Evolutionary conservation across 164 flowering plant genomes (phyloP).

Genomic region (Umbilicus rupestris): DNA sequence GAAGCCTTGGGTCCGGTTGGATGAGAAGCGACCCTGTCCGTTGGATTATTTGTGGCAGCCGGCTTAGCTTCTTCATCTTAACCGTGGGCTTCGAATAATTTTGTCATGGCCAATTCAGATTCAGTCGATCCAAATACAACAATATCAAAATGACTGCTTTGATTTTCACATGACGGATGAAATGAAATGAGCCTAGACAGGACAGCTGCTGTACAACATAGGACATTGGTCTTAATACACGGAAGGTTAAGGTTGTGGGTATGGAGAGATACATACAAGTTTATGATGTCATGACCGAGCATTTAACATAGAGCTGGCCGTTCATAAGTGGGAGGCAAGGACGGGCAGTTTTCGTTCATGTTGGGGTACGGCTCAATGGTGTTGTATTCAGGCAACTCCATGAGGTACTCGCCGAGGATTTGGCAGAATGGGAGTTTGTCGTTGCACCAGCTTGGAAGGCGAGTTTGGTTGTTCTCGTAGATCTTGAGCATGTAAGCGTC

Average conservation of each 20-base stretch:
- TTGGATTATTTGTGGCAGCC: slow-evolving; percentile 7
- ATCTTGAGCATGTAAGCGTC: slow-evolving; percentile 92
- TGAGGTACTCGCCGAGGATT: slow-evolving; percentile 85
- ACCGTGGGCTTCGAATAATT: no score
- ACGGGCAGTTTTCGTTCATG: slow-evolving; percentile 96
- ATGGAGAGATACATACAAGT: neutral
- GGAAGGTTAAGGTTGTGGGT: neutral
- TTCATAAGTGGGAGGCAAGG: slow-evolving; percentile 76
- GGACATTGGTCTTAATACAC: neutral
- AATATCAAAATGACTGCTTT: no score
- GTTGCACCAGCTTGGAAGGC: slow-evolving; percentile 86
- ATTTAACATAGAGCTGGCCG: slow-evolving; percentile 62
- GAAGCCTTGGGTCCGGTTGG: slow-evolving; percentile 9
- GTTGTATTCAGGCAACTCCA: slow-evolving; percentile 90
- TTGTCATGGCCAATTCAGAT: no score
- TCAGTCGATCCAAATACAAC: no score
- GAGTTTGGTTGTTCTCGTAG: slow-evolving; percentile 74
- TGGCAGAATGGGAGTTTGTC: slow-evolving; percentile 73
- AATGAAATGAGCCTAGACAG: no score
- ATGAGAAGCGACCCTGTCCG: slow-evolving; percentile 8
- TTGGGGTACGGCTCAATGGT: slow-evolving; percentile 76
- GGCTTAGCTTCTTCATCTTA: no score
- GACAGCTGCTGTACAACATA: neutral
- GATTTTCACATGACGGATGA: no score
- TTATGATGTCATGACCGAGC: neutral